Evolutionary conservation across 192 early-diverging fungal genomes (phyloP), one percentile per base, ranked within the genome.

Genomic region (Thamnidium elegans): DNA sequence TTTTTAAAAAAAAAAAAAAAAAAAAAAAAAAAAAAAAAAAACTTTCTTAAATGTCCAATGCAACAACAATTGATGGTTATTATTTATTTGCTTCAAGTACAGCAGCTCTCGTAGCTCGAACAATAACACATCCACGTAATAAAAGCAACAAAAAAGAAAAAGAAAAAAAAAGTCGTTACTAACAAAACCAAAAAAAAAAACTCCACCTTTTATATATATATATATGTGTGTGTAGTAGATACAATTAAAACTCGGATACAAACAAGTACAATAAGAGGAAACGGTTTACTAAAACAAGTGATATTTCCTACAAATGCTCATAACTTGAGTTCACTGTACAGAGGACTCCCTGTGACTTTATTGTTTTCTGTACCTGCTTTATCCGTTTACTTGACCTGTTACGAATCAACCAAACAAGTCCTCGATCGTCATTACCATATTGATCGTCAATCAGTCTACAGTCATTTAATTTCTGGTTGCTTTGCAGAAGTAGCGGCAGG

Each of bases 171-270:
- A 26, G 15, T 23, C 4, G 7, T 66, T 31, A 55, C 9, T 47
- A 20, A 13, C 13, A 47, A 34, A 4, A 17, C 23, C n/a, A n/a
- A n/a, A n/a, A n/a, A n/a, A n/a, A n/a, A n/a, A n/a, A n/a, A n/a
- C n/a, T n/a, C n/a, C n/a, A n/a, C n/a, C n/a, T n/a, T n/a, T n/a
- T n/a, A n/a, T n/a, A n/a, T n/a, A n/a, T n/a, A n/a, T n/a, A n/a
- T n/a, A n/a, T n/a, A n/a, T n/a, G n/a, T n/a, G n/a, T n/a, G 5
- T n/a, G 7, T 34, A 79, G 78, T 93, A 50, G 91, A 93, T 69
- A 90, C 91, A 31, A 62, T 93, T 61, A 90, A 92, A 46, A 90
- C 87, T 23, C 74, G 84, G 15, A 66, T 87, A 55, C 91, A 91
- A 63, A 79, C 73, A 30, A 42, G 7, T 39, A 3, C 36, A 10